Base-by-base conservation (phyloP, 169 alveolate species). In the Plasmodium billcollinsi region DNA sequence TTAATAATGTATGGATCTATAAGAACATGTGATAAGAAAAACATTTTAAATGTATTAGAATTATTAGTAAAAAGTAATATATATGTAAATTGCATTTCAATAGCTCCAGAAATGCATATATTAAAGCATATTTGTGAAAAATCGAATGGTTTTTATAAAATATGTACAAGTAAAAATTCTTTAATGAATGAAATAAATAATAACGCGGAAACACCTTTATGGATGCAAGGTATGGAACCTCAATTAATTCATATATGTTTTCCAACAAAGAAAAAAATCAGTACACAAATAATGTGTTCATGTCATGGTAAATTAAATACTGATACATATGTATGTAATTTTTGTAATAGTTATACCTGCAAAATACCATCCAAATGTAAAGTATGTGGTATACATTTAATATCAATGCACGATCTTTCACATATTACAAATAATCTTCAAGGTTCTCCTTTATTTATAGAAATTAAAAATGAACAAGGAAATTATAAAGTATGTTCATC, bases 221-320 rank as follows among this genome's bases (percentile, higher is more conserved):
- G 96, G 96, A 76, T 89, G 74, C 63, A 56, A 29, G 93, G 96
- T 93, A 94, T 94, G 96, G 95, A 92, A 61, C 95, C 96, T 6
- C 90, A 92, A 49, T 80, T 94, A 21, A 89, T 91, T 26, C 94
- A 94, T 67, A 95, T 94, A 39, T 93, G 94, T 24, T 94, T 92
- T 74, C 96, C 96, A 45, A 88, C 93, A 20, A 78, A 92, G 73
- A 92, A 89, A 73, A 92, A 90, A 88, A 89, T 94, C 3, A 90
- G 73, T 47, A 92, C 96, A n/a, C 95, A 91, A 21, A 92, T 95
- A 1, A 61, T 94, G 76, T 94, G 96, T 26, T 61, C 89, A 14
- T 94, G 96, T 58, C 96, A 94, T 71, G 80, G 88, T 8, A 67
- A 21, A 2, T 83, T 94, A 73, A 88, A 91, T 33, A 85, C 93